Evolutionary conservation across 2,329 filamentous ascomycete species (phyloP), one percentile per base, ranked within the genome.

Genomic region (Parasarocladium wereldwijsianum): DNA sequence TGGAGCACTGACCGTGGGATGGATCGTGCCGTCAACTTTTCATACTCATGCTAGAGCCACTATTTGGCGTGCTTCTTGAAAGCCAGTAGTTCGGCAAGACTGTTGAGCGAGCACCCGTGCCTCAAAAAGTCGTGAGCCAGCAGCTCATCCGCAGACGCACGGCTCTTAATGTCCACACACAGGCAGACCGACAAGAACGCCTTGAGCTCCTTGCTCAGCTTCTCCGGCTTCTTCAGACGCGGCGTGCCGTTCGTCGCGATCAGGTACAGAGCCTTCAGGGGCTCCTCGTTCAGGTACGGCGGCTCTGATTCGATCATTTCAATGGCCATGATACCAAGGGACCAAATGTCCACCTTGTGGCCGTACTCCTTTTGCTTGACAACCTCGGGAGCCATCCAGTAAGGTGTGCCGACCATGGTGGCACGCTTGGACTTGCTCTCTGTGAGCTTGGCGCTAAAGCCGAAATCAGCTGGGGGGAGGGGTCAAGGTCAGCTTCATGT

Each of bases 241-340:
- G 90, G 90, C 3, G 90, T 96, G 41, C 90, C 90, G 58, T 96
- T 96, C 33, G 90, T 98, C 27, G 90, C 90, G 50, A 98, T 98
- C 37, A 98, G 70, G 53, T 93, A 98, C 26, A 98, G 69, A 6
- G 90, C 90, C 65, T 96, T 96, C 33, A 98, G 70, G 0, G 90
- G 90, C 55, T 96, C 87, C 57, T 96, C 90, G 57, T 96, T 96
- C 21, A 96, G 71, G 53, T 98, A 98, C 0, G 90, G 90, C 5
- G 90, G 90, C 55, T 98, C 90, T 12, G 84, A 93, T 53, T 98
- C 90, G 47, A 96, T 96, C 90, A 98, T 94, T 58, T 98, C 90
- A 47, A 98, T 96, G 15, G 90, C 87, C 90, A 96, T 98, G 58
- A 98, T 98, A 47, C 90, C 90, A 37, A 98, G 64, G 17, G 86